Evolutionary conservation across 2,329 filamentous ascomycete genomes (phyloP), one percentile per base, ranked within the genome.

Genomic region (Sporothrix pallida): DNA sequence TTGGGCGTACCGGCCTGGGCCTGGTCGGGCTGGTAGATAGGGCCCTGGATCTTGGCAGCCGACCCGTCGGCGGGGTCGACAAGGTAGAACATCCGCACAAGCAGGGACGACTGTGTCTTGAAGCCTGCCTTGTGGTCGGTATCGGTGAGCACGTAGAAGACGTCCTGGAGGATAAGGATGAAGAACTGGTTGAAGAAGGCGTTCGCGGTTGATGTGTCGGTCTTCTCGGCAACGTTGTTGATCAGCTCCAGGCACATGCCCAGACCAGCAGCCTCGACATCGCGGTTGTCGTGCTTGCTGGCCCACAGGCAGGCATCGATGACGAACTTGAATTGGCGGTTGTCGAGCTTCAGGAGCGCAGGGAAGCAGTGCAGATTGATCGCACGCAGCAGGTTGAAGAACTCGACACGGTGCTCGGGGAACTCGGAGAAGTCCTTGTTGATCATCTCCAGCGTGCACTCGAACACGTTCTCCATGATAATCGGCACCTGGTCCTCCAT

Each of bases 351-450:
- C 77, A 99, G 87, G 26, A 99, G 88, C 0, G 96, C 90, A 67
- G 94, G 94, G 90, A 99, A 99, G 83, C 96, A 99, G 82, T 97
- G 94, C 67, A 98, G 85, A 83, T 99, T 99, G 84, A 99, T 98
- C 15, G 95, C 93, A 78, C 97, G 90, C 52, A 99, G 88, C 31
- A 99, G 89, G 83, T 97, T 98, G 88, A 99, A 99, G 83, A 99
- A 99, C 82, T 98, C 95, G n/a, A 99, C 96, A 74, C 97, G 92
- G 81, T 99, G 96, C 82, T 99, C 96, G 0, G 96, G 96, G 82
- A 97, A 99, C 81, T 99, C 96, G 65, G 97, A 98, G 83, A 99
- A 99, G 83, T 99, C 96, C 85, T 99, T 99, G 89, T 98, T 99
- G 85, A 99, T 99, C 96, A 99, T 99, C 79, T 97, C 94, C 73